These are phyloP conservation scores for Gnomoniopsis smithogilvyi DNA, from an alignment of 2,329 filamentous ascomycete species.

Conservation along the genomic window DNA sequence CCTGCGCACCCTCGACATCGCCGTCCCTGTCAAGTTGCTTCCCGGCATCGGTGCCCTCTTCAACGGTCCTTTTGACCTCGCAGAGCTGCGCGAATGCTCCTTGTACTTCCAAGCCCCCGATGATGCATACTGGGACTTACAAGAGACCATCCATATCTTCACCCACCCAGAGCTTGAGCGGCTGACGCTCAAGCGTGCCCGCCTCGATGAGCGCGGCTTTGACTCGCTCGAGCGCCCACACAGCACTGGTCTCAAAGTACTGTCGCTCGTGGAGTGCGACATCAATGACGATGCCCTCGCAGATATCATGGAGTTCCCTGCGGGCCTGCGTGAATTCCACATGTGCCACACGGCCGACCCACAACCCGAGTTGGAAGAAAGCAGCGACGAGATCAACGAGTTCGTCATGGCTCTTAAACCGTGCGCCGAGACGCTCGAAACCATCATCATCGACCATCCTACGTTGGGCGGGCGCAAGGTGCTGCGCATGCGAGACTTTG, in stretches of 20 bases:
- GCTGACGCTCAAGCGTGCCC: conserved; percentile 41
- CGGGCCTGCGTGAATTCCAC: conserved; percentile 42
- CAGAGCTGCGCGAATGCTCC: conserved; percentile 43
- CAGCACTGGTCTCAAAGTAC: conserved; percentile 39
- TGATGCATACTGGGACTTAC: conserved; percentile 46
- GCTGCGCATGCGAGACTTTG: conserved; percentile 42
- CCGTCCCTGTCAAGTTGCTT: conserved; percentile 40
- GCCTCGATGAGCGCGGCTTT: conserved; percentile 44
- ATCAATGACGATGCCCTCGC: conserved; percentile 42
- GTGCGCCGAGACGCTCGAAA: conserved; percentile 39
- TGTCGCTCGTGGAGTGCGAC: conserved; percentile 48
- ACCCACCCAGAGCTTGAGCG: conserved; percentile 45
- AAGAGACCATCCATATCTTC: conserved; percentile 51
- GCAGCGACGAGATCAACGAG: conserved; percentile 42
- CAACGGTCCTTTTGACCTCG: conserved; percentile 48
- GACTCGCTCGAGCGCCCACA: conserved; percentile 45
- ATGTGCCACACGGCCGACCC: conserved; percentile 42
- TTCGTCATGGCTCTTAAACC: conserved; percentile 43
- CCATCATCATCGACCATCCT: conserved; percentile 42
- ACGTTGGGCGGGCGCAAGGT: conserved; percentile 37
- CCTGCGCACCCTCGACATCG: conserved; percentile 42
- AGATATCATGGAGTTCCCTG: conserved; percentile 41
- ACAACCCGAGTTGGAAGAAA: conserved; percentile 41
- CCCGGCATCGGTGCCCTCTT: conserved; percentile 47
- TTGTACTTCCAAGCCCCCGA: conserved; percentile 44